Base-by-base conservation (phyloP, 192 early-diverging fungal species). In the Chytriomyces sp. region DNA sequence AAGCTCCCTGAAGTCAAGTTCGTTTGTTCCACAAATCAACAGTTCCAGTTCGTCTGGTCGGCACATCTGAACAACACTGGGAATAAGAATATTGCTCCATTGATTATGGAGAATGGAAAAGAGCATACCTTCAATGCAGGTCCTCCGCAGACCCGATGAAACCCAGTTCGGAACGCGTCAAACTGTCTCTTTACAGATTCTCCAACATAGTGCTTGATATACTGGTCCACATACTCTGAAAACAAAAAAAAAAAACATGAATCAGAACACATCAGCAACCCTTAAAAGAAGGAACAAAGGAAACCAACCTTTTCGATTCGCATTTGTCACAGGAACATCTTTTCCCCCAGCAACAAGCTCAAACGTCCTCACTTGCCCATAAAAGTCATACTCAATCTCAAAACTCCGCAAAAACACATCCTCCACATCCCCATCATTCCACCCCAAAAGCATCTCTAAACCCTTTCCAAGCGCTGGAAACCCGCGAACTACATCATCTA, bases 321-420 rank as follows among this genome's bases (percentile, higher is more conserved):
- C 80, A 69, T 85, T 89, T 7, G 86, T 87, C 6, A 89, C 88
- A 49, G 83, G 50, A 23, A 89, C 57, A 64, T 86, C 72, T 49
- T 77, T 77, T 8, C 88, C 88, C 43, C 78, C 72, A 10, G 57
- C 65, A 4, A 89, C 83, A 24, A 89, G 79, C n/a, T 77, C 78
- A 71, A 85, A 78, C 3, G 75, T 83, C 65, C 77, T 81, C 23
- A 87, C 84, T 53, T 84, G 69, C 7, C 88, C 88, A 65, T 86
- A 89, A 0, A 85, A 75, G 11, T 89, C 86, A 70, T 86, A 82
- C 0, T 91, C 91, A n/a, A 96, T 91, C 72, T 96, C 94, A 80
- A 95, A 98, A 28, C 90, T 82, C 20, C 92, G 86, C 75, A 89
- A 86, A 78, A 96, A 96, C 5, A 95, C 86, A 73, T 96, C 93